Conservation (phyloP, 129 eudicot genomes). For the Helianthus annuus region DNA sequence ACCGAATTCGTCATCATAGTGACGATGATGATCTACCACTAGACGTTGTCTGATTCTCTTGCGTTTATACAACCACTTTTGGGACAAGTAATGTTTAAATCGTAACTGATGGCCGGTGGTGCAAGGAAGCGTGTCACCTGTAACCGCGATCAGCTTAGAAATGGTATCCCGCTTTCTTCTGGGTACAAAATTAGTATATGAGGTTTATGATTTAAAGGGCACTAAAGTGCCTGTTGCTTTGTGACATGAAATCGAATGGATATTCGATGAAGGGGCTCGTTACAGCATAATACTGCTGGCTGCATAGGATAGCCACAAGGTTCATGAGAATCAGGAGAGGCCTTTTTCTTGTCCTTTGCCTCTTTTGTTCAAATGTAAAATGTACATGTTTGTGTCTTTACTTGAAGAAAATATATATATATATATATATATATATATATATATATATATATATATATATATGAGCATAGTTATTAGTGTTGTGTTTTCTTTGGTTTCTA, state of each 20-base stretch:
- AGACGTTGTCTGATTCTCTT: slow-evolving; percentile 29
- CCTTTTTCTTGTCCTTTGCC: slow-evolving; percentile 25
- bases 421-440: not conserved
- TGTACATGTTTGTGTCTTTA: slow-evolving; percentile 43
- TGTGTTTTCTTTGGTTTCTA: slow-evolving; percentile 13
- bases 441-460: not conserved
- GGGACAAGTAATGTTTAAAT: slow-evolving; percentile 15
- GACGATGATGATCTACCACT: slow-evolving; percentile 28
- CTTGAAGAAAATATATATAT: slow-evolving; percentile 5
- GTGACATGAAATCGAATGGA: slow-evolving; percentile 31
- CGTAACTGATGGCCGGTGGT: slow-evolving; percentile 28
- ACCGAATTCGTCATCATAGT: slow-evolving; percentile 49
- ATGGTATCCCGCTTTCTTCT: slow-evolving; percentile 36
- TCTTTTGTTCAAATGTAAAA: slow-evolving; percentile 32
- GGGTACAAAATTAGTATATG: slow-evolving; percentile 24
- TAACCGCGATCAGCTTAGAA: slow-evolving; percentile 51
- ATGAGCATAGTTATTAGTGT: slow-evolving; percentile 25
- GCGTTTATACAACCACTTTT: not conserved
- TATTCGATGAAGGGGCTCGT: slow-evolving; percentile 33
- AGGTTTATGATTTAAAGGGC: slow-evolving; percentile 36
- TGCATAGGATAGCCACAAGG: slow-evolving; percentile 38
- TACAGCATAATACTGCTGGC: slow-evolving; percentile 34
- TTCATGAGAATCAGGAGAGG: slow-evolving; percentile 39
- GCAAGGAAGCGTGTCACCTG: slow-evolving; percentile 42
- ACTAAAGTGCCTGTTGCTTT: slow-evolving; percentile 34